Percentiles rank a stretch among this genome's conserved stretches.
phyloP scores from a whole-genome alignment of 2,329 filamentous ascomycete genomes.

The Ascochyta lentis region DNA sequence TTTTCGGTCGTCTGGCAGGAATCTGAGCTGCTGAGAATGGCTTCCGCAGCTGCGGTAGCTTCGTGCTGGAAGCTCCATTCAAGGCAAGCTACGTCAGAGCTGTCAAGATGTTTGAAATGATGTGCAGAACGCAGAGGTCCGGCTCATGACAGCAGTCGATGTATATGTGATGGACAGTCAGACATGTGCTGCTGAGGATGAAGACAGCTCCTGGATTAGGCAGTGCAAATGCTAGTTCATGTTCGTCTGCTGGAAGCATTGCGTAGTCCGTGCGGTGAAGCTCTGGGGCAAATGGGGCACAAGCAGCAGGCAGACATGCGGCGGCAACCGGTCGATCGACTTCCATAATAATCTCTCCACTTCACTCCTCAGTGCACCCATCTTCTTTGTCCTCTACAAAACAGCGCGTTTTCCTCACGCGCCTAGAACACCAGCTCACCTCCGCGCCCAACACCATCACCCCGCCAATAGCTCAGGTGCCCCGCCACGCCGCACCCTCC shows the following conservation, averaged over 20 bases:
- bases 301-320: slow-evolving; percentile 11
- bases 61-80: neutral
- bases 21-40: too few relatives aligned
- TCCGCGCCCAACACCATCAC: slow-evolving; percentile 9
- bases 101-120: neutral
- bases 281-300: slow-evolving; percentile 10
- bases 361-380: neutral
- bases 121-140: neutral
- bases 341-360: slow-evolving; percentile 4
- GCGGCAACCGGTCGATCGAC: slow-evolving; percentile 6
- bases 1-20: neutral
- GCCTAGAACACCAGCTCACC: neutral
- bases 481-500: slow-evolving; percentile 32
- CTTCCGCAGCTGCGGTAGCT: slow-evolving; percentile 1
- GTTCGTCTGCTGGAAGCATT: neutral
- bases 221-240: neutral
- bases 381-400: neutral
- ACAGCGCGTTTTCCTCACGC: slow-evolving; percentile 2
- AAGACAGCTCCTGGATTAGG: too few relatives aligned
- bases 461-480: slow-evolving; percentile 22
- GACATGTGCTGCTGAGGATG: too few relatives aligned
- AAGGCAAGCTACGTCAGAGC: slow-evolving; percentile 17
- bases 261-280: slow-evolving; percentile 7
- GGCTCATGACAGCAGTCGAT: neutral
- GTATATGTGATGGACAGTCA: neutral